Conservation (phyloP, 2,329 filamentous ascomycete genomes). For the Penicillium sp. region DNA sequence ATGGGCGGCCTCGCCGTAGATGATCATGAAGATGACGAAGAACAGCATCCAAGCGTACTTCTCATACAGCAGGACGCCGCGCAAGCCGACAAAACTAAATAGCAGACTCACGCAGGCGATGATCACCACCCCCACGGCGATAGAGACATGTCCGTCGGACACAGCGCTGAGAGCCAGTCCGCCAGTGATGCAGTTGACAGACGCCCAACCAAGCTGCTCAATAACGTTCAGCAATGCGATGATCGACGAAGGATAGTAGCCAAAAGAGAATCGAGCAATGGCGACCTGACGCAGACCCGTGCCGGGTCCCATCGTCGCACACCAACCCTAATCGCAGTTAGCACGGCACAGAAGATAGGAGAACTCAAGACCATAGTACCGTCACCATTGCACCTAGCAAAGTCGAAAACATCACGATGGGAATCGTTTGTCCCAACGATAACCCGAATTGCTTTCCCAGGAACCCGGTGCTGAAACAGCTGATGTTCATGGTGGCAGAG, state of each 20-base stretch:
- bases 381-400: constrained; percentile 45
- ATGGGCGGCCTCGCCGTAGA: constrained; percentile 50
- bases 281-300: constrained; percentile 56
- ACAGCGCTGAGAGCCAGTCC: constrained; percentile 36
- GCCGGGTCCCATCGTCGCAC: constrained; percentile 53
- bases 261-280: constrained; percentile 53
- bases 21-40: constrained; percentile 48
- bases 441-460: constrained; percentile 54
- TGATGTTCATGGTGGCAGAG: constrained; percentile 54
- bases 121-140: constrained; percentile 33
- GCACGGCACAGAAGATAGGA: not conserved
- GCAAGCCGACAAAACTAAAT: constrained; percentile 32
- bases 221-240: constrained; percentile 48
- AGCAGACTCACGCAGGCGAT: constrained; percentile 28
- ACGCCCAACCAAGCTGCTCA: constrained; percentile 32
- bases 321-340: constrained; percentile 41
- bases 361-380: constrained; percentile 1
- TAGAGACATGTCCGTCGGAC: constrained; percentile 33
- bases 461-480: constrained; percentile 56
- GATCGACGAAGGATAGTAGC: constrained; percentile 55
- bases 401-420: constrained; percentile 51
- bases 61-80: constrained; percentile 33
- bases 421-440: constrained; percentile 47
- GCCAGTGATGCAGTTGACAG: constrained; percentile 35
- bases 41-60: constrained; percentile 35